These are phyloP conservation scores for Porpolomopsis calyptriformis DNA, from an alignment of 768 basidiomycete genomes.

Conservation along the genomic window DNA sequence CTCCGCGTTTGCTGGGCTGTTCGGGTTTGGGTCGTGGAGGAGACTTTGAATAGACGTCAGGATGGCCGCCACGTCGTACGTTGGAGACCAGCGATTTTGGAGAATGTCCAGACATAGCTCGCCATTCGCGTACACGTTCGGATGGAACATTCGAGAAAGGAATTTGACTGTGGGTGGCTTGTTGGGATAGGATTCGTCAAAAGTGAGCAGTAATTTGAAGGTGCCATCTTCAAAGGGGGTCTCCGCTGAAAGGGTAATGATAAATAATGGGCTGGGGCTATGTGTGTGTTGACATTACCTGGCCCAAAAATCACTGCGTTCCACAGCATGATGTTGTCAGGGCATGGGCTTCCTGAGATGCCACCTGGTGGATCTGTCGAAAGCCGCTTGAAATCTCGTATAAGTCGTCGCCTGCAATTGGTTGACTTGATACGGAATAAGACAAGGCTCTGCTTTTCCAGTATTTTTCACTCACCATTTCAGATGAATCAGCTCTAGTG, in stretches of 20 bases:
- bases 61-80: constrained; percentile 98
- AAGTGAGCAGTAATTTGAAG: constrained; percentile 89
- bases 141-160: constrained; percentile 96
- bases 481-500: not conserved
- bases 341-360: constrained; percentile 92
- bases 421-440: constrained; percentile 55
- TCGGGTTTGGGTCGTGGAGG: constrained; percentile 95
- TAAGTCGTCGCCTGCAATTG: constrained; percentile 87
- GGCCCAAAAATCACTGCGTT: constrained; percentile 99
- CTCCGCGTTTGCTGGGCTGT: constrained; percentile 97
- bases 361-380: constrained; percentile 93
- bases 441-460: too few species aligned
- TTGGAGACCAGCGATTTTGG: constrained; percentile 98
- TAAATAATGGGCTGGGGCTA: constrained; percentile 1
- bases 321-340: constrained; percentile 99
- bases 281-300: constrained; percentile 39
- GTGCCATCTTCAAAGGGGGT: constrained; percentile 99
- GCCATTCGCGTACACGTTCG: constrained; percentile 97
- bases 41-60: constrained; percentile 93
- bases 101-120: constrained; percentile 97
- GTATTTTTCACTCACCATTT: too few species aligned
- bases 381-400: constrained; percentile 95
- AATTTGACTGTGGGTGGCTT: constrained; percentile 97
- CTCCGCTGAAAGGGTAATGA: constrained; percentile 49
- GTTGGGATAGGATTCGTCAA: constrained; percentile 98